phyloP scores from a whole-genome alignment of 306 rosid genomes.

The Crataegus laevigata region DNA sequence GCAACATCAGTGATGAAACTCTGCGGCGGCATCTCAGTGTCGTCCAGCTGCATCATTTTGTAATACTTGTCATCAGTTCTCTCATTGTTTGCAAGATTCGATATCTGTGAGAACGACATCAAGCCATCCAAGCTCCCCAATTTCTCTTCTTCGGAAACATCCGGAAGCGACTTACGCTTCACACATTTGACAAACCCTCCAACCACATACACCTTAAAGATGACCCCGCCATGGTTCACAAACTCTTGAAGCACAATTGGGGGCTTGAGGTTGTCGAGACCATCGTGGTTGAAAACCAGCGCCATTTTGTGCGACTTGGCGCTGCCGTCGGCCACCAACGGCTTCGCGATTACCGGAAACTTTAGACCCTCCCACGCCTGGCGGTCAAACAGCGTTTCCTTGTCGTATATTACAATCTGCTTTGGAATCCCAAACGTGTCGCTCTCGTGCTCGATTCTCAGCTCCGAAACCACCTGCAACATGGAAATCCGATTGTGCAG shows the following conservation, averaged over 20 bases:
- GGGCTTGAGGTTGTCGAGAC: conserved; percentile 60
- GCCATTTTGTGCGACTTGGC: conserved; percentile 90
- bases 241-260: conserved; percentile 87
- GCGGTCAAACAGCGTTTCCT: conserved; percentile 49
- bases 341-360: conserved; percentile 83
- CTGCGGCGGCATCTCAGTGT: conserved; percentile 77
- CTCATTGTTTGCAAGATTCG: conserved; percentile 55
- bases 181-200: conserved; percentile 71
- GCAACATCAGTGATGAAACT: conserved; percentile 59
- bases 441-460: conserved; percentile 32
- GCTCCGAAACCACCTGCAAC: conserved; percentile 89
- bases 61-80: conserved; percentile 60
- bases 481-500: conserved; percentile 88
- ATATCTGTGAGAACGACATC: conserved; percentile 75
- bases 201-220: conserved; percentile 81
- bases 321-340: conserved; percentile 83
- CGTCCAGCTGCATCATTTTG: conserved; percentile 65
- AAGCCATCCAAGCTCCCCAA: conserved; percentile 42
- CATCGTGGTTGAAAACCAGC: conserved; percentile 53
- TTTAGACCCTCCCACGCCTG: conserved; percentile 59
- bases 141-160: conserved; percentile 70
- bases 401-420: conserved; percentile 80
- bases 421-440: conserved; percentile 85
- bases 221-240: conserved; percentile 90
- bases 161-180: conserved; percentile 82